These are phyloP conservation scores for Trichoderma breve DNA, from an alignment of 2,329 filamentous ascomycete species.

Conservation along the genomic window DNA sequence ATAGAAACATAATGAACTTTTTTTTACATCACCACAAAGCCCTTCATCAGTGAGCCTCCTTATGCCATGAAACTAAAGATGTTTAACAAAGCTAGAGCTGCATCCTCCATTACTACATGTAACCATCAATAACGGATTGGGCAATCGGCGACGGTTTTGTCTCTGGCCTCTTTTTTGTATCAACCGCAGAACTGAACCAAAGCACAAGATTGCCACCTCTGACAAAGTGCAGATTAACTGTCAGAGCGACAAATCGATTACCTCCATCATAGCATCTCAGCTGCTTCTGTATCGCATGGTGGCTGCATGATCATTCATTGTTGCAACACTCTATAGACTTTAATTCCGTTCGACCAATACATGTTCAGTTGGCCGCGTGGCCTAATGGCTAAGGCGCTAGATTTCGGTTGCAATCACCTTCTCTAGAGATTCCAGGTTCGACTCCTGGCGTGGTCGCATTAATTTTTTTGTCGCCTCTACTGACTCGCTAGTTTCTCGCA, in stretches of 20 bases:
- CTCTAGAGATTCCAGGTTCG: slow-evolving; percentile 40
- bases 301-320: background rate
- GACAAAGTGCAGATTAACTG: background rate
- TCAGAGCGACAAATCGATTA: background rate
- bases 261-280: background rate
- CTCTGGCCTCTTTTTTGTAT: background rate
- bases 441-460: slow-evolving; percentile 36
- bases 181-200: background rate
- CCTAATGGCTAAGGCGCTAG: slow-evolving; percentile 39
- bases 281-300: background rate
- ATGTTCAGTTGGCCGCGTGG: slow-evolving; percentile 31
- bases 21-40: background rate
- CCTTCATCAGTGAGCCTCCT: background rate
- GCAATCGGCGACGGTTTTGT: background rate
- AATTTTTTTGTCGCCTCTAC: slow-evolving; percentile 1
- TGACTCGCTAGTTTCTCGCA: background rate
- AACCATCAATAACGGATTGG: background rate
- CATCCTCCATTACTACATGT: background rate
- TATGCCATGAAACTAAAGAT: too few species aligned
- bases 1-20: background rate
- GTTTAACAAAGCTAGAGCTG: background rate
- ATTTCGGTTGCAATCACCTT: slow-evolving; percentile 31
- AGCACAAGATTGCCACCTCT: background rate
- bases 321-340: background rate
- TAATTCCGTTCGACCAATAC: background rate